Base-by-base conservation (phyloP, 805 yeast species). In the Candida koratica region DNA sequence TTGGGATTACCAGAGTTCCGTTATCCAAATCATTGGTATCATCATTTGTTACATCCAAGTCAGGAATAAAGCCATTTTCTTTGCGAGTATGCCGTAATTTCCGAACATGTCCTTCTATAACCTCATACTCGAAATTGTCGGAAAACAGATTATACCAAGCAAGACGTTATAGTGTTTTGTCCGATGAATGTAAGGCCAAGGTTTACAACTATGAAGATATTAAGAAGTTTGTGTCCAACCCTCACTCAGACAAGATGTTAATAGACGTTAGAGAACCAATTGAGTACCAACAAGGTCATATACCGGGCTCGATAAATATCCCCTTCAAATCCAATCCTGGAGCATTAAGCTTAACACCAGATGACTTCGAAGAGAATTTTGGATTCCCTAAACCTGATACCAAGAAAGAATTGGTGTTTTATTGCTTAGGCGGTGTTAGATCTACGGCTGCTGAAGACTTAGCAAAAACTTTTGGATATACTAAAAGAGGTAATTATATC, bases 251-350 rank as follows among this genome's bases (percentile, higher is more conserved):
- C 11, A 61, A 72, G 24, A 69, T 86, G 27, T 61, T 90, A 25
- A 79, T 90, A 16, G 98, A 90, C 55, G 97, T 86, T 14, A 79
- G 98, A 56, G 97, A 90, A 66, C 96, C 97, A 5, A 72, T 68
- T 17, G 98, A 90, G 62, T 71, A 64, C 51, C 64, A 63, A 25
- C 77, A 67, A 32, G 96, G 96, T 28, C 79, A 75, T 54, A 83
- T 90, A 48, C 96, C 96, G 18, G 73, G 77, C 10, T 81, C 97
- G 5, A 60, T 89, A 38, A 93, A 93, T 55, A 74, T 90, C 39
- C 97, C 98, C 13, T 81, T 79, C 64, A 87, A 87, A 53, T 77
- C 93, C 4, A 76, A 89, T 9, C 97, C 97, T 0, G 95, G 96
- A 14, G 97, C 97, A 0, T 69, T 90, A 42, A 87, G 85, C 32